These are phyloP conservation scores for Populus ilicifolia DNA, from an alignment of 345 rosid species.

Conservation along the genomic window DNA sequence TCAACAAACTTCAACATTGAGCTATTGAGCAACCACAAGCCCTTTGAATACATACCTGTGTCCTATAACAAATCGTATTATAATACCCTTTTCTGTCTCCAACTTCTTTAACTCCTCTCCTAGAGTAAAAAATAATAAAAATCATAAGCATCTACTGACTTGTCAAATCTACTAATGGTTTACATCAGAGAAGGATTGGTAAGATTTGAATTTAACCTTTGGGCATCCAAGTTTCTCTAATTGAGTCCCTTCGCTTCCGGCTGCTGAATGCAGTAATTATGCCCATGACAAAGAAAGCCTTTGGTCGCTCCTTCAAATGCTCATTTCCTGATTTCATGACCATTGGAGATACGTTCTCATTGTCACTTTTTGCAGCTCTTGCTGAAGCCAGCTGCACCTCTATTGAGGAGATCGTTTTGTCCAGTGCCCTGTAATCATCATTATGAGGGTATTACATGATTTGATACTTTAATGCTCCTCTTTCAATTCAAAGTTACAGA, in stretches of 20 bases:
- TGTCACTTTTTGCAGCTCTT: constrained; percentile 50
- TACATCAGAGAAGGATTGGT: background rate
- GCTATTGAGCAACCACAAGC: constrained; percentile 5
- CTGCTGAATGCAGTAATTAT: constrained; percentile 79
- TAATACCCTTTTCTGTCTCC: constrained; percentile 67
- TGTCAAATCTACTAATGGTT: background rate
- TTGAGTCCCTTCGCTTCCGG: constrained; percentile 74
- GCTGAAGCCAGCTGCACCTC: constrained; percentile 81
- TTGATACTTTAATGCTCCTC: background rate
- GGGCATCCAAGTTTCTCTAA: constrained; percentile 75
- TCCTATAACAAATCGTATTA: constrained; percentile 60
- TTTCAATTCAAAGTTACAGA: background rate
- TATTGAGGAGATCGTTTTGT: constrained; percentile 66
- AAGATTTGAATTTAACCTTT: constrained; percentile 40
- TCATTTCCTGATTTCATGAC: constrained; percentile 38
- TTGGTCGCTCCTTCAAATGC: constrained; percentile 46
- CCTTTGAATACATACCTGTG: constrained; percentile 43
- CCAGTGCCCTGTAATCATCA: constrained; percentile 50
- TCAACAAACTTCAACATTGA: constrained; percentile 5
- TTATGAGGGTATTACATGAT: background rate
- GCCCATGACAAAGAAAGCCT: constrained; percentile 77
- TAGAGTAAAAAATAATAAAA: constrained; percentile 31
- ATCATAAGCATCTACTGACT: constrained; percentile 8
- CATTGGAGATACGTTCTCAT: constrained; percentile 37
- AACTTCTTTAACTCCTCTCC: constrained; percentile 57